These are phyloP conservation scores for Thymus quinquecostatus DNA, from an alignment of 257 asterid species.

Conservation along the genomic window DNA sequence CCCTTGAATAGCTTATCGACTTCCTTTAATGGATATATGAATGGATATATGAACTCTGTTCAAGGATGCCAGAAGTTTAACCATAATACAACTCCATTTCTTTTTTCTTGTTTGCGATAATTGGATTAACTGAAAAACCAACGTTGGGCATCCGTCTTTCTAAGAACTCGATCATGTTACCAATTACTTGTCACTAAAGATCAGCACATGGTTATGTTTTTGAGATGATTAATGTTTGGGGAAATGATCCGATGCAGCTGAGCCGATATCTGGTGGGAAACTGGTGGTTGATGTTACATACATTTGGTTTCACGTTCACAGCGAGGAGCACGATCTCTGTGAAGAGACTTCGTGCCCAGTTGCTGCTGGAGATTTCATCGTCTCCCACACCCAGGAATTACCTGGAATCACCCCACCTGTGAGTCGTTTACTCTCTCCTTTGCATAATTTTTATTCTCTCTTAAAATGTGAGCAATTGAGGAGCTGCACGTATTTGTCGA, in stretches of 20 bases:
- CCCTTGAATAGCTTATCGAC: background rate
- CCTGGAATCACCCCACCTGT: constrained; percentile 88
- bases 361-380: constrained; percentile 64
- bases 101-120: too few relatives aligned
- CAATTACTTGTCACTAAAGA: background rate
- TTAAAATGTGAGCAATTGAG: too few relatives aligned
- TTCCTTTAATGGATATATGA: constrained; percentile 1
- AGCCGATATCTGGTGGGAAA: constrained; percentile 64
- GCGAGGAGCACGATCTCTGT: constrained; percentile 71
- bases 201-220: background rate
- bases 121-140: too few relatives aligned
- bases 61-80: background rate
- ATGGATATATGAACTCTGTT: constrained; percentile 1
- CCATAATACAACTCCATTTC: background rate
- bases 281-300: constrained; percentile 65
- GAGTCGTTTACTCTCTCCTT: constrained; percentile 38
- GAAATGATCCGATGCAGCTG: constrained; percentile 45
- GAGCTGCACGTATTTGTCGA: too few relatives aligned
- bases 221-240: constrained; percentile 7
- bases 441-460: background rate
- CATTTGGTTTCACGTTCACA: constrained; percentile 49
- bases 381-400: constrained; percentile 73
- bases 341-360: constrained; percentile 80
- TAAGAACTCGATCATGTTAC: too few relatives aligned
- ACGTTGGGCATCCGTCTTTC: too few relatives aligned